phyloP scores from a whole-genome alignment of 805 yeast species.

The Monosporozyma yasuniensis region DNA sequence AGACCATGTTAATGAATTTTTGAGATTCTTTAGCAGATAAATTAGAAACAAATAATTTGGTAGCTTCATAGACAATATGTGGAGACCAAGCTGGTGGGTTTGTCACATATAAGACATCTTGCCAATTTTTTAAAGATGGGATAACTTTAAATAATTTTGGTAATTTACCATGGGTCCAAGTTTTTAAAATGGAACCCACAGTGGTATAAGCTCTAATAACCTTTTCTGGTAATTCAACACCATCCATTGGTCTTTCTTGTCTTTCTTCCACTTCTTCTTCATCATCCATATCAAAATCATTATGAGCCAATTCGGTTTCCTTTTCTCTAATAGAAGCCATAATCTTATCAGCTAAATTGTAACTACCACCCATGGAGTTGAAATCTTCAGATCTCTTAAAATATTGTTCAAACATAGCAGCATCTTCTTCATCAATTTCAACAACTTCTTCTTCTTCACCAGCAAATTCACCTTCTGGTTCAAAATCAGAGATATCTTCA shows the following conservation, averaged over 20 bases:
- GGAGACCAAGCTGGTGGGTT: constrained; percentile 93
- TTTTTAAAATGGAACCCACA: constrained; percentile 76
- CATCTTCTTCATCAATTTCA: constrained; percentile 70
- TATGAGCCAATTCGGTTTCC: constrained; percentile 33
- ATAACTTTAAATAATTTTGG: constrained; percentile 95
- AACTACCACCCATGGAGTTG: constrained; percentile 36
- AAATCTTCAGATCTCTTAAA: constrained; percentile 38
- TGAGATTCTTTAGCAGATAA: constrained; percentile 83
- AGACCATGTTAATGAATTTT: constrained; percentile 58
- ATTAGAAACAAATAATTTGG: constrained; percentile 86
- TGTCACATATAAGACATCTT: constrained; percentile 86
- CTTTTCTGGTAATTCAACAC: constrained; percentile 86
- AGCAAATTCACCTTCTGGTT: constrained; percentile 39
- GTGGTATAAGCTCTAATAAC: constrained; percentile 91
- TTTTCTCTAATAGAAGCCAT: constrained; percentile 81
- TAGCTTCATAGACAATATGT: constrained; percentile 89
- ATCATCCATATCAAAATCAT: constrained; percentile 15
- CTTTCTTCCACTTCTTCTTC: constrained; percentile 20
- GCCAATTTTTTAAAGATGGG: constrained; percentile 92
- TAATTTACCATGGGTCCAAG: constrained; percentile 90
- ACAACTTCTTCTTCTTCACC: constrained; percentile 51
- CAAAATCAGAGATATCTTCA: constrained; percentile 43
- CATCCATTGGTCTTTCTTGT: constrained; percentile 44
- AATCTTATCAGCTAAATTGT: constrained; percentile 84
- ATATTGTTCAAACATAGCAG: constrained; percentile 73